Evolutionary conservation across 768 basidiomycete species (phyloP).

Genomic region (Chalciporus sphaerocephalus): DNA sequence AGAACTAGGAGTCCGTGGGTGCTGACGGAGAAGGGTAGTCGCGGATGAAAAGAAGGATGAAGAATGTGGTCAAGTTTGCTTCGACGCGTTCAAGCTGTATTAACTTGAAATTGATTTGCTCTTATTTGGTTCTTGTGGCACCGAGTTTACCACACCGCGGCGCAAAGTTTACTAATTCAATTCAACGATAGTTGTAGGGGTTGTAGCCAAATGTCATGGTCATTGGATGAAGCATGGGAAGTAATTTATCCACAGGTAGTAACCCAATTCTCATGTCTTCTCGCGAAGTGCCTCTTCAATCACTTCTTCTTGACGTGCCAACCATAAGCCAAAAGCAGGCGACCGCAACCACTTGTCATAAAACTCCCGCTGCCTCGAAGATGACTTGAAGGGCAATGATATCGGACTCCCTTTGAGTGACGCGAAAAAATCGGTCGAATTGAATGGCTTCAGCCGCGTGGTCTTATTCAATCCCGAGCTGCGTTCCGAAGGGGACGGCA

Average conservation of each 20-base stretch:
- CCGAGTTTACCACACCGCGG: background rate
- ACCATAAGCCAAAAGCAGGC: conserved; percentile 76
- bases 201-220: background rate
- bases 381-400: conserved; percentile 70
- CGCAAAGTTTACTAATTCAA: too few species aligned
- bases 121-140: conserved; percentile 26
- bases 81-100: conserved; percentile 12
- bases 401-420: conserved; percentile 69
- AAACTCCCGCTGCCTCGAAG: conserved; percentile 62
- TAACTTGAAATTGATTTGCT: conserved; percentile 21
- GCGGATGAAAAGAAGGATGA: conserved; percentile 11
- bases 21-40: conserved; percentile 1
- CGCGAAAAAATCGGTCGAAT: conserved; percentile 59
- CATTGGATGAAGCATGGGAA: background rate
- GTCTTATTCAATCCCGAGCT: conserved; percentile 19
- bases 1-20: conserved; percentile 3
- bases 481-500: conserved; percentile 60
- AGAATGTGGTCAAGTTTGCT: conserved; percentile 10
- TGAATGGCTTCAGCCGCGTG: conserved; percentile 64
- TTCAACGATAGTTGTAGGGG: background rate
- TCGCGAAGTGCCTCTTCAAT: conserved; percentile 51
- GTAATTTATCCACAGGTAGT: background rate
- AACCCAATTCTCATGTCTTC: conserved; percentile 6
- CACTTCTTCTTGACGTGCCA: conserved; percentile 70
- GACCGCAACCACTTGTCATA: conserved; percentile 75